A percentile compares a stretch with the other conserved stretches of the same genome.
Conservation (phyloP, 108 stramenopile species). For the Skeletonema potamos region DNA sequence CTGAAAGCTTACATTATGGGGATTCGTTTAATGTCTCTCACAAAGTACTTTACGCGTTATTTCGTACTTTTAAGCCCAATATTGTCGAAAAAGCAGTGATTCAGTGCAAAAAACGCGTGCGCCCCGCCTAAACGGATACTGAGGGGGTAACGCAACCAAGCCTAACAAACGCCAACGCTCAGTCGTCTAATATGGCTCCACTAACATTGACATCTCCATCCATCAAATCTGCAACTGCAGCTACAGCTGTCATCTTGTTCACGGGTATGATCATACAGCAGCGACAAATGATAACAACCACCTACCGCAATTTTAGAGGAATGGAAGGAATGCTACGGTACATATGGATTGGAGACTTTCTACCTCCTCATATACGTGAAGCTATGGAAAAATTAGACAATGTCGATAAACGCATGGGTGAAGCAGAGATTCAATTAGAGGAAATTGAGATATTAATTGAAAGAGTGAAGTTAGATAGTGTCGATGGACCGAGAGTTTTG, state of each 20-base stretch:
- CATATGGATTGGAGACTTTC: constrained; percentile 40
- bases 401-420: constrained; percentile 26
- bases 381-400: constrained; percentile 45
- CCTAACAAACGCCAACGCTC: no score
- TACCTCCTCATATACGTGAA: constrained; percentile 44
- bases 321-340: constrained; percentile 25
- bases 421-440: constrained; percentile 30
- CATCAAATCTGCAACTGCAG: constrained; percentile 1
- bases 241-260: not conserved
- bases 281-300: constrained; percentile 6
- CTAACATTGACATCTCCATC: constrained; percentile 5
- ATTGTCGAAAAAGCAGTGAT: no score
- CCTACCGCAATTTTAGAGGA: constrained; percentile 21
- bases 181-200: not conserved
- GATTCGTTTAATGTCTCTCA: no score
- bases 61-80: no score
- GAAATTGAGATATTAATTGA: constrained; percentile 35
- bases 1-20: no score
- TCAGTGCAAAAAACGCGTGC: no score
- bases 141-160: no score
- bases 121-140: no score
- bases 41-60: no score
- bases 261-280: not conserved
- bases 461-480: constrained; percentile 34
- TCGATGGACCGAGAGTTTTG: constrained; percentile 16